These are phyloP conservation scores for Eucalyptus lansdowneana DNA, from an alignment of 345 rosid species.

Conservation along the genomic window DNA sequence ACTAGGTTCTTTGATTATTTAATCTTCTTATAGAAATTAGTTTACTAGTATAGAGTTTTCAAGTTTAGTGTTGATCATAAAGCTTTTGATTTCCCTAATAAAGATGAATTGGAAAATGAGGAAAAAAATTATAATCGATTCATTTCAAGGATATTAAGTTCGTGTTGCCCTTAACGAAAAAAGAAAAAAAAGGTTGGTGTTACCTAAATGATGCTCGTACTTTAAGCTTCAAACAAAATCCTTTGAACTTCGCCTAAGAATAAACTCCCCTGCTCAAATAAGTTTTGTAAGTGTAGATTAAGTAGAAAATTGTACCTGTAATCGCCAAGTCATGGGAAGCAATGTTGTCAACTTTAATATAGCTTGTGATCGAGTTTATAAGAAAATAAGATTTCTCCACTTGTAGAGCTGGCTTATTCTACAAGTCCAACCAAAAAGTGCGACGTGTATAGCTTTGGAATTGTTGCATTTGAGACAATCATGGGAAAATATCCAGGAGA, in stretches of 20 bases:
- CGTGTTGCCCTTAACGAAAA: rapidly evolving
- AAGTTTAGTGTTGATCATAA: neutral
- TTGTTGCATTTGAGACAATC: neutral
- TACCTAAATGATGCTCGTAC: neutral
- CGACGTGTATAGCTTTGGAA: neutral
- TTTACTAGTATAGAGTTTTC: neutral
- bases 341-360: too few relatives aligned
- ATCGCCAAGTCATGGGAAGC: neutral
- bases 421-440: rapidly evolving
- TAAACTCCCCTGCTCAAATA: neutral
- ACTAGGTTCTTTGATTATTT: too few relatives aligned
- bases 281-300: too few relatives aligned
- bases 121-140: rapidly evolving
- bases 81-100: neutral
- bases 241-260: rapidly evolving
- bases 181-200: rapidly evolving
- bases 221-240: neutral
- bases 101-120: neutral
- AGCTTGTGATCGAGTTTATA: neutral
- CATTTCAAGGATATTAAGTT: neutral
- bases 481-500: neutral
- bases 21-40: neutral
- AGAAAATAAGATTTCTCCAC: neutral
- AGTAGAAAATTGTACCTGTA: too few relatives aligned
- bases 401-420: neutral